These are phyloP conservation scores for Blastobotrys capitulatus DNA, from an alignment of 1,139 yeast species.

Conservation along the genomic window DNA sequence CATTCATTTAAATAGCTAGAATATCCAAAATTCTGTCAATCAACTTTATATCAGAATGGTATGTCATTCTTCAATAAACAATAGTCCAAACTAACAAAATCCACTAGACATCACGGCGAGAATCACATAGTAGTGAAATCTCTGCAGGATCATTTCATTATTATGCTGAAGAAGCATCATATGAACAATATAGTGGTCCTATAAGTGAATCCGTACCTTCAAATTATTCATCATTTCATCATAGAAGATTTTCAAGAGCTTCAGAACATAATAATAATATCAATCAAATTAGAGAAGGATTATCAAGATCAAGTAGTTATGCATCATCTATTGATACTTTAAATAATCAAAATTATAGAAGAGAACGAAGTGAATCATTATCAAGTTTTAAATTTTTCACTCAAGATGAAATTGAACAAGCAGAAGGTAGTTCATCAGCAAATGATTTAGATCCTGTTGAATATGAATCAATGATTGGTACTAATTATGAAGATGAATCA, in stretches of 20 bases:
- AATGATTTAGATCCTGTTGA: slow-evolving; percentile 47
- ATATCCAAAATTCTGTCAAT: no score
- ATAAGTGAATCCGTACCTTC: slow-evolving; percentile 86
- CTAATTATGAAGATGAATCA: slow-evolving; percentile 25
- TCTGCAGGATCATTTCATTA: slow-evolving; percentile 12
- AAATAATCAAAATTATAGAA: no score
- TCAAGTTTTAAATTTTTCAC: slow-evolving; percentile 69
- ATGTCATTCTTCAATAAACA: background rate
- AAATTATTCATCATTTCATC: slow-evolving; percentile 83
- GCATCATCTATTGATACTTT: slow-evolving; percentile 11
- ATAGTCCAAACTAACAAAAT: background rate
- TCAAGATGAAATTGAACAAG: slow-evolving; percentile 72
- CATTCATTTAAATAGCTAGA: no score
- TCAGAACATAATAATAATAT: slow-evolving; percentile 11
- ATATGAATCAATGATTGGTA: slow-evolving; percentile 37
- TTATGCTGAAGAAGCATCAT: slow-evolving; percentile 34
- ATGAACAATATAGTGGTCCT: slow-evolving; percentile 87
- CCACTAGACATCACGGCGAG: slow-evolving; percentile 5
- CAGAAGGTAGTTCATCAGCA: slow-evolving; percentile 80
- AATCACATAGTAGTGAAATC: slow-evolving; percentile 5
- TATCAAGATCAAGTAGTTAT: slow-evolving; percentile 20
- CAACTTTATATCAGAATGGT: no score
- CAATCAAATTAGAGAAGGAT: background rate
- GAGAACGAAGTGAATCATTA: slow-evolving; percentile 3
- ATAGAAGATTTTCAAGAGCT: slow-evolving; percentile 40